These are phyloP conservation scores for Schoenoplectus tabernaemontani DNA, from an alignment of 202 grass and related monocot species.

Conservation along the genomic window DNA sequence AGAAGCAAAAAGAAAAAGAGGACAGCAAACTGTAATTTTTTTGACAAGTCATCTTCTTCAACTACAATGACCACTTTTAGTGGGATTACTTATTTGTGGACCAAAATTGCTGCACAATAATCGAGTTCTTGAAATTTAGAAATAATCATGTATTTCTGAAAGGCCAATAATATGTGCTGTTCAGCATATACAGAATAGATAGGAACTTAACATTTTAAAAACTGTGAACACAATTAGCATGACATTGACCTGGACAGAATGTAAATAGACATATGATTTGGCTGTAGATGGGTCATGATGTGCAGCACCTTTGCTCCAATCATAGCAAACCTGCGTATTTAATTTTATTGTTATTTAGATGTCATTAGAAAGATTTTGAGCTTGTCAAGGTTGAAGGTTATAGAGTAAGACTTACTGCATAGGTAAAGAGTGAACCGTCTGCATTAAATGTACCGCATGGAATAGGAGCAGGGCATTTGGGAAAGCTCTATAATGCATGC, in stretches of 20 bases:
- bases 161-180: not conserved
- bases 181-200: not conserved
- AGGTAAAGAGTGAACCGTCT: constrained; percentile 82
- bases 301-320: constrained; percentile 89
- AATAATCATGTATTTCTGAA: not conserved
- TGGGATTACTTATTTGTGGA: not conserved
- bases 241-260: constrained; percentile 51
- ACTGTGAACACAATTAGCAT: constrained; percentile 4
- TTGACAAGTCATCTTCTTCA: not conserved
- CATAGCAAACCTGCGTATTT: constrained; percentile 64
- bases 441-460: constrained; percentile 85
- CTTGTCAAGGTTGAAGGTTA: not conserved
- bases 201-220: not conserved
- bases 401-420: constrained; percentile 44
- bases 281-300: constrained; percentile 72
- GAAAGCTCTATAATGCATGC: constrained; percentile 34
- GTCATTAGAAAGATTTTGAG: not conserved
- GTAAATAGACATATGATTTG: constrained; percentile 69
- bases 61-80: not conserved
- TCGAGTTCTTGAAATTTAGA: not conserved
- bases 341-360: not conserved
- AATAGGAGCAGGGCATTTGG: constrained; percentile 56
- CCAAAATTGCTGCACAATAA: not conserved
- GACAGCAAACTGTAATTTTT: not conserved
- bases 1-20: no score